Base-by-base conservation (phyloP, 2,329 filamentous ascomycete genomes). In the Fusarium haematococcum region DNA sequence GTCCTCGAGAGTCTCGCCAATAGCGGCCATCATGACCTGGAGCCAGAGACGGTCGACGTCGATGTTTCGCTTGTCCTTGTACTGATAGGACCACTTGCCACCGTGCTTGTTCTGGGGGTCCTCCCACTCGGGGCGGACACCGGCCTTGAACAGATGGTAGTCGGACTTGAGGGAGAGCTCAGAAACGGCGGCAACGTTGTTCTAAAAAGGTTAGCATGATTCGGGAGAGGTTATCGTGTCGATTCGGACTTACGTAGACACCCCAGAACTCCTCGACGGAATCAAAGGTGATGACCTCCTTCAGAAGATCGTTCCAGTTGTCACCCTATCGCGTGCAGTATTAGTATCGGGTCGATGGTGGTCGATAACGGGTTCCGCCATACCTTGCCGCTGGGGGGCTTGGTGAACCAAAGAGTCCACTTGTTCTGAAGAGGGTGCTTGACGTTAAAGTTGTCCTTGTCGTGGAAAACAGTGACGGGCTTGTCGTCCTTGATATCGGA, bases 261-360 rank as follows among this genome's bases (percentile, higher is more conserved):
- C 97, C 97, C 97, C 97, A 99, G 86, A 99, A 99, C 85, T 99
- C 97, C 86, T 99, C 97, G 30, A 99, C 97, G 4, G 95, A 98
- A 86, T 98, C 95, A 81, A 99, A 98, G 67, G 95, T 98, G 81
- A 99, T 98, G 79, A 99, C 96, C 85, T 99, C 95, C 88, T 99
- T 99, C 74, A 99, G 87, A 73, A 98, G 88, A 83, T 99, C 97
- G 78, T 97, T 97, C 97, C 97, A 99, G 89, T 98, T 98, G 85
- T 98, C 95, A 76, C 95, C 95, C 95, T 97, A 50, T 67, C n/a
- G 32, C 9, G 39, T 35, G 32, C 75, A 71, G 63, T 35, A 64
- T 76, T 54, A 79, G 69, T n/a, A 43, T 43, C 43, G 32, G 8
- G 20, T 27, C 35, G 52, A 61, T 14, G 33, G 18, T 76, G 20